Conservation (phyloP, 305 asterid species). For the Fraxinus angustifolia region DNA sequence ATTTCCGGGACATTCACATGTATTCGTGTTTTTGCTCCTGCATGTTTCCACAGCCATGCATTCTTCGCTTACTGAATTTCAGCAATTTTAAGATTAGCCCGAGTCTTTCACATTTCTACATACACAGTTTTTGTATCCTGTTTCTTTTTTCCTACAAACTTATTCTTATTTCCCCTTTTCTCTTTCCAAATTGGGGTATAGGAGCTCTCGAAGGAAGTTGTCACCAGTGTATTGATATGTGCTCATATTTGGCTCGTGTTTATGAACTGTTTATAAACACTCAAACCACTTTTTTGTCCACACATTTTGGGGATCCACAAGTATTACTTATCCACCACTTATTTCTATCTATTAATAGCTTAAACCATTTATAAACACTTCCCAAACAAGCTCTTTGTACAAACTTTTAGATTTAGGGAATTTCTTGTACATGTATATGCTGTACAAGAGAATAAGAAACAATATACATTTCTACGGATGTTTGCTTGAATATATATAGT, state of each 20-base stretch:
- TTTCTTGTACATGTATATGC: background rate
- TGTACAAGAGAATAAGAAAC: background rate
- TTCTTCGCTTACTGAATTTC: slow-evolving; percentile 4
- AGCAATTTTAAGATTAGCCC: background rate
- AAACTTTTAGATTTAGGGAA: background rate
- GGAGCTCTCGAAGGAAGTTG: background rate
- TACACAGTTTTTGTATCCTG: background rate
- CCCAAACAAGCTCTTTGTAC: background rate
- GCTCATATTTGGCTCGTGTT: background rate
- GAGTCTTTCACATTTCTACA: background rate
- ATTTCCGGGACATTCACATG: slow-evolving; percentile 11
- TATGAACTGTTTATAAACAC: background rate
- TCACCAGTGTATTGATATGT: background rate
- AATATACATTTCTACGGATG: background rate
- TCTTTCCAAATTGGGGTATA: background rate
- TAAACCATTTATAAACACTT: background rate
- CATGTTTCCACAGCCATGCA: slow-evolving; percentile 7
- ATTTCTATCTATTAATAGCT: background rate
- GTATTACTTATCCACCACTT: background rate
- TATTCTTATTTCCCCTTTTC: background rate
- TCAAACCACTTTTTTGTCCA: background rate
- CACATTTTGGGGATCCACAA: background rate
- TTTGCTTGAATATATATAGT: background rate
- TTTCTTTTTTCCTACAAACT: background rate
- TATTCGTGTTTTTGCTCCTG: slow-evolving; percentile 1